These are phyloP conservation scores for Penicillium sp. DNA, from an alignment of 2,329 filamentous ascomycete genomes.

Conservation along the genomic window DNA sequence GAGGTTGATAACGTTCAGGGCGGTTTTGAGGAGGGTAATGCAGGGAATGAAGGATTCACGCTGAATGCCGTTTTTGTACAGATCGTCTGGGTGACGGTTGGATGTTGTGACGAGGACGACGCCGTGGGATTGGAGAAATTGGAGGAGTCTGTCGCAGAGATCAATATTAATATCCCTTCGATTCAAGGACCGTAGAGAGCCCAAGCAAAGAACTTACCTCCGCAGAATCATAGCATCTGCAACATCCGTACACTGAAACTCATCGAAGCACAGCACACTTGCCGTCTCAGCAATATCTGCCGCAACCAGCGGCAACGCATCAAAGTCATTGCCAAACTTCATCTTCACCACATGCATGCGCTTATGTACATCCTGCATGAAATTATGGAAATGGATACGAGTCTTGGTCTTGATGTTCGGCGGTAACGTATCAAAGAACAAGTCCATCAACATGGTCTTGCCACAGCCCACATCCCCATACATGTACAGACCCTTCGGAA, in stretches of 20 bases:
- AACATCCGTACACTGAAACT: slow-evolving; percentile 98
- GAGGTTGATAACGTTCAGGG: slow-evolving; percentile 87
- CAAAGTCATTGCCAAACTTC: slow-evolving; percentile 83
- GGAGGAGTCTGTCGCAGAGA: slow-evolving; percentile 65
- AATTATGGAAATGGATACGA: slow-evolving; percentile 97
- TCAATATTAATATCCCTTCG: background rate
- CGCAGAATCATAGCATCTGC: slow-evolving; percentile 98
- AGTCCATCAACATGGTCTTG: slow-evolving; percentile 99
- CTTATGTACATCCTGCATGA: slow-evolving; percentile 98
- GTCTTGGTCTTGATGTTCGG: slow-evolving; percentile 78
- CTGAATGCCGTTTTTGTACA: slow-evolving; percentile 98
- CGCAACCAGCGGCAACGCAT: slow-evolving; percentile 87
- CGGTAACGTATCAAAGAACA: slow-evolving; percentile 93
- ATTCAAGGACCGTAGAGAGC: too few species aligned
- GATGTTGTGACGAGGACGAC: slow-evolving; percentile 95
- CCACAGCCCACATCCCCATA: slow-evolving; percentile 96
- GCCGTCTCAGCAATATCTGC: slow-evolving; percentile 87
- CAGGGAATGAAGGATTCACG: slow-evolving; percentile 93
- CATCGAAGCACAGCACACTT: slow-evolving; percentile 93
- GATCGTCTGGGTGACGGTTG: slow-evolving; percentile 92
- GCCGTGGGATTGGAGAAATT: slow-evolving; percentile 93
- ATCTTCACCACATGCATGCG: slow-evolving; percentile 89
- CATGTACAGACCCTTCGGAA: slow-evolving; percentile 90
- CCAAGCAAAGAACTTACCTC: slow-evolving; percentile 52
- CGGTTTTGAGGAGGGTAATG: slow-evolving; percentile 84